Evolutionary conservation across 2,329 filamentous ascomycete genomes (phyloP), one percentile per base, ranked within the genome.

Genomic region (Escovopsis weberi): DNA sequence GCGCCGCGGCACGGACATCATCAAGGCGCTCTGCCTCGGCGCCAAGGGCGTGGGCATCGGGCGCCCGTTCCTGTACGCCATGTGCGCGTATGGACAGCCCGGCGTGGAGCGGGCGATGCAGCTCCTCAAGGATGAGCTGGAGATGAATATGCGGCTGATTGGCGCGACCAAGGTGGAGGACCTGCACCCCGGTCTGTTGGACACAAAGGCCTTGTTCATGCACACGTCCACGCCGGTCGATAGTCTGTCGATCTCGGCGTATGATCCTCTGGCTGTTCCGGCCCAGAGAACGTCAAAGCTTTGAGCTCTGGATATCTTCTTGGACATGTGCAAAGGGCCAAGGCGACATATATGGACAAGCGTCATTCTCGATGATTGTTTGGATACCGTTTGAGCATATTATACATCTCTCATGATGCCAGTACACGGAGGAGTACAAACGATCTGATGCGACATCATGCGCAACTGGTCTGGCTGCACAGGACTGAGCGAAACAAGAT

Each of bases 91-190:
- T 55, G 91, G 91, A 1, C 66, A 85, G 46, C 71, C 80, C 2
- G 91, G 91, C 49, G 89, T 96, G 18, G 85, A 93, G 56, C 75
- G 85, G 32, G 91, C 91, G 30, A 94, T 96, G 82, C 82, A 87
- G 62, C 67, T 94, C 45, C 72, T 94, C 52, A 87, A 85, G 66
- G 91, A 96, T 56, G 91, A 98, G 72, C 85, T 98, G 76, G 87
- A 93, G 67, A 96, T 96, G 89, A 91, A 89, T 57, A 96, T 98
- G 91, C 78, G 91, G 6, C 67, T 98, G 48, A 86, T 98, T 52
- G 91, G 91, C 9, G 84, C 79, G 45, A 75, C 72, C 18, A 79
- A 65, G 46, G 62, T 98, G 30, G 77, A 78, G 33, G 79, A 98
- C 52, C 65, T 98, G 48, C 85, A 83, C 48, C 82, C 88, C 0